Percentiles rank a stretch among this genome's conserved stretches.
phyloP scores from a whole-genome alignment of 2,329 filamentous ascomycete genomes.

The Botryotinia calthae region DNA sequence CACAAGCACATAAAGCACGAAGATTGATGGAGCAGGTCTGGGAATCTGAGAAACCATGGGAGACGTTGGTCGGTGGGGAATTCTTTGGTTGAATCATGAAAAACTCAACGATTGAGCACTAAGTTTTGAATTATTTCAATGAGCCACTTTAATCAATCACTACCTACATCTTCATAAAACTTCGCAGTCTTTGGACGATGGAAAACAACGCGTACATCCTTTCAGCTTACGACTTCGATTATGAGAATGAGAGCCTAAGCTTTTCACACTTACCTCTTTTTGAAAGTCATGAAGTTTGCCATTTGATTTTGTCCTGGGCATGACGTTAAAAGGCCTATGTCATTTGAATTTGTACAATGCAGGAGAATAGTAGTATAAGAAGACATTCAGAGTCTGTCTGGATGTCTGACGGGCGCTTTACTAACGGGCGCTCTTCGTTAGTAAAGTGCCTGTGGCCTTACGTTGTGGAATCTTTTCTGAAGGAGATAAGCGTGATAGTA shows the following conservation, averaged over 20 bases:
- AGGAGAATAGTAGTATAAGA: slow-evolving; percentile 21
- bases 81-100: slow-evolving; percentile 34
- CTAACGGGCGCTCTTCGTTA: too few relatives aligned
- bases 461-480: slow-evolving; percentile 46
- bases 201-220: neutral
- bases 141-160: too few relatives aligned
- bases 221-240: neutral
- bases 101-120: neutral
- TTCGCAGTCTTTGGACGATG: neutral
- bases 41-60: slow-evolving; percentile 67
- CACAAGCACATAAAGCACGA: slow-evolving; percentile 64
- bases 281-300: neutral
- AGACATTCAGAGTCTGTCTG: slow-evolving; percentile 22
- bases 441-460: neutral
- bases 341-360: neutral
- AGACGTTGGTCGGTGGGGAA: slow-evolving; percentile 51
- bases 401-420: slow-evolving; percentile 15
- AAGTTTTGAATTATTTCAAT: neutral
- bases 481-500: slow-evolving; percentile 59
- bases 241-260: too few relatives aligned
- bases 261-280: too few relatives aligned
- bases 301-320: slow-evolving; percentile 42
- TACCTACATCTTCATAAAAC: neutral
- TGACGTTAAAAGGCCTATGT: slow-evolving; percentile 42
- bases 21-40: slow-evolving; percentile 67